Evolutionary conservation across 495 filamentous ascomycete genomes (phyloP).

Genomic region (Terfezia boudieri): DNA sequence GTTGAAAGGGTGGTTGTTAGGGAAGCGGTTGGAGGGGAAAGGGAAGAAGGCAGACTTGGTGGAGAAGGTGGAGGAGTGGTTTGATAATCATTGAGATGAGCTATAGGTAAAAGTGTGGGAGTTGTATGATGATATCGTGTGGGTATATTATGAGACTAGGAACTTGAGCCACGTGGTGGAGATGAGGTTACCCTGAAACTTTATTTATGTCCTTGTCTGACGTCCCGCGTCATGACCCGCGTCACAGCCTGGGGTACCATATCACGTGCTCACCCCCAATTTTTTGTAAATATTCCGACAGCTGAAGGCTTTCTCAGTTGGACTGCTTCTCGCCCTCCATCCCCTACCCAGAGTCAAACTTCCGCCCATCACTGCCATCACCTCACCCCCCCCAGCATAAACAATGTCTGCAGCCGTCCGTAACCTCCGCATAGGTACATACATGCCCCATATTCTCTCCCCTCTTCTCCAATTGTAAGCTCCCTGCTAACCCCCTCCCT

Average conservation of each 20-base stretch:
- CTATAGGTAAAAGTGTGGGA: too few relatives aligned
- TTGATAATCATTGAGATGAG: too few relatives aligned
- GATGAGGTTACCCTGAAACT: too few relatives aligned
- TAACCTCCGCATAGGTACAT: background rate
- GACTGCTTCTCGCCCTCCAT: background rate
- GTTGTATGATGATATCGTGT: too few relatives aligned
- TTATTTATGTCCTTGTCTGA: too few relatives aligned
- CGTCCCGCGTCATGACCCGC: too few relatives aligned
- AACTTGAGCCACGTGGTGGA: too few relatives aligned
- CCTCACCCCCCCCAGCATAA: background rate
- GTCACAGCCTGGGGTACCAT: too few relatives aligned
- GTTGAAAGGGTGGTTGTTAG: slow-evolving; percentile 43
- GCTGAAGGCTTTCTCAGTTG: too few relatives aligned
- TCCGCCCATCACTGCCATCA: background rate
- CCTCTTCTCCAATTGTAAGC: slow-evolving; percentile 15
- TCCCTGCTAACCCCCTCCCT: slow-evolving; percentile 29
- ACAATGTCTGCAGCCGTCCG: background rate
- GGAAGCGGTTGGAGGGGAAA: slow-evolving; percentile 34
- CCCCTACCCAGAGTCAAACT: background rate
- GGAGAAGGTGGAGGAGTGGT: slow-evolving; percentile 53
- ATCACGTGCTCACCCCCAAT: too few relatives aligned
- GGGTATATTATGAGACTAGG: too few relatives aligned
- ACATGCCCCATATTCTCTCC: background rate
- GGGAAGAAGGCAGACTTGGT: slow-evolving; percentile 66
- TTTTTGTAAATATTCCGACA: too few relatives aligned